Conservation (phyloP, 208 protist species). For the Hexamita inflata region DNA sequence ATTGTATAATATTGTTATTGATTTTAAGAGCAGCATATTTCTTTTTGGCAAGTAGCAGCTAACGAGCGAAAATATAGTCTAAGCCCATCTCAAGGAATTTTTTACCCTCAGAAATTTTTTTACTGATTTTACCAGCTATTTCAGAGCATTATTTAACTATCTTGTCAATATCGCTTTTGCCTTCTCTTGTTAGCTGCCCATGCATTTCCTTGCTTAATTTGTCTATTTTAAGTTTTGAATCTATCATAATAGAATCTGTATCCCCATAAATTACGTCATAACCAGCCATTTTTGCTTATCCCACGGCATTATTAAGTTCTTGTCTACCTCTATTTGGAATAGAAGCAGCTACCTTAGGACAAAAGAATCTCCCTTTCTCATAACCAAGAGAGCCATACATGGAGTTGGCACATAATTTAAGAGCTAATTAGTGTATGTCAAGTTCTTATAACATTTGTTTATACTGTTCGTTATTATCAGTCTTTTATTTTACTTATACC, state of each 20-base stretch:
- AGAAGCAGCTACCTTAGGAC: slow-evolving; percentile 81
- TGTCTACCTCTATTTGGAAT: slow-evolving; percentile 82
- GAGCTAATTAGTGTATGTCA: slow-evolving; percentile 32
- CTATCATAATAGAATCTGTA: slow-evolving; percentile 99
- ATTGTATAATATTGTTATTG: too few species aligned
- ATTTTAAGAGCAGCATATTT: slow-evolving; percentile 60
- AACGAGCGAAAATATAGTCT: slow-evolving; percentile 90
- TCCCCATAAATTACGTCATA: slow-evolving; percentile 72
- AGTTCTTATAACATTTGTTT: not conserved
- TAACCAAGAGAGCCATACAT: slow-evolving; percentile 94
- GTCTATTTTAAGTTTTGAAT: slow-evolving; percentile 55
- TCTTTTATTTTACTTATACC: not conserved
- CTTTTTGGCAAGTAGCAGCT: slow-evolving; percentile 87
- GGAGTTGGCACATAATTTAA: slow-evolving; percentile 40
- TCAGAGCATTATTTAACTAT: not conserved
- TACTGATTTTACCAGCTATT: slow-evolving; percentile 46
- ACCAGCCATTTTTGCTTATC: slow-evolving; percentile 53
- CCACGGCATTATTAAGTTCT: slow-evolving; percentile 73
- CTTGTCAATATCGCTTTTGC: not conserved
- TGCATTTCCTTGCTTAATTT: not conserved
- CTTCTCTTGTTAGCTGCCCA: not conserved
- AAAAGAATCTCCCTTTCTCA: slow-evolving; percentile 85
- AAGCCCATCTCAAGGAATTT: slow-evolving; percentile 93
- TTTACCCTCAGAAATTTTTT: slow-evolving; percentile 84
- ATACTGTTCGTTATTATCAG: not conserved